A percentile compares a stretch with the other conserved stretches of the same genome.
These are phyloP conservation scores for Bromus sterilis DNA, from an alignment of 176 grass and related monocot genomes.

Conservation along the genomic window DNA sequence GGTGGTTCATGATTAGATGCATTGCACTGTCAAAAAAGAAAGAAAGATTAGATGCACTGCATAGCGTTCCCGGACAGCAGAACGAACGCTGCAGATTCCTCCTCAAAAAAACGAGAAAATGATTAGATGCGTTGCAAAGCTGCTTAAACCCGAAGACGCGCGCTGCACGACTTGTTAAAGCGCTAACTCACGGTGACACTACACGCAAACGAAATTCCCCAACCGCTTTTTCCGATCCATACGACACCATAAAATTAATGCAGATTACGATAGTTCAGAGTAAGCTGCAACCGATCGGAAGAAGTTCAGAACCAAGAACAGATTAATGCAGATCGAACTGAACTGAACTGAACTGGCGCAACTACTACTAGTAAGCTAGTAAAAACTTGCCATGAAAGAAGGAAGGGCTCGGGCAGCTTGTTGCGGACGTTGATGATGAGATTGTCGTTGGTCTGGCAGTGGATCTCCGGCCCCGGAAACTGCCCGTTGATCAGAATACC, in stretches of 20 bases:
- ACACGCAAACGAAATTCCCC: not conserved
- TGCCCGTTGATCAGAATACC: constrained; percentile 76
- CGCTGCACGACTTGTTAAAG: not conserved
- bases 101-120: too few relatives aligned
- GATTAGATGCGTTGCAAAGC: not conserved
- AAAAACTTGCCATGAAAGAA: constrained; percentile 61
- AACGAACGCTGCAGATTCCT: too few relatives aligned
- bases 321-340: not conserved
- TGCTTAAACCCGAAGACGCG: not conserved
- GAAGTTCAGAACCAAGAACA: not conserved
- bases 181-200: not conserved
- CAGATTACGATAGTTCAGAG: not conserved
- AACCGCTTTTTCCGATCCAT: not conserved
- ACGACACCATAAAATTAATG: not conserved
- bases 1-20: not conserved
- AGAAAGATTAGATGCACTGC: too few relatives aligned
- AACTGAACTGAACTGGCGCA: too few relatives aligned
- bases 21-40: too few relatives aligned
- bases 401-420: constrained; percentile 50
- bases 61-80: too few relatives aligned
- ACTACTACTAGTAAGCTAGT: too few relatives aligned
- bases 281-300: not conserved
- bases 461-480: constrained; percentile 75
- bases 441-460: constrained; percentile 64
- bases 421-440: constrained; percentile 67